A percentile compares a stretch with the other conserved stretches of the same genome.
phyloP scores from a whole-genome alignment of 2,329 filamentous ascomycete genomes.

The Colletotrichum orbiculare region DNA sequence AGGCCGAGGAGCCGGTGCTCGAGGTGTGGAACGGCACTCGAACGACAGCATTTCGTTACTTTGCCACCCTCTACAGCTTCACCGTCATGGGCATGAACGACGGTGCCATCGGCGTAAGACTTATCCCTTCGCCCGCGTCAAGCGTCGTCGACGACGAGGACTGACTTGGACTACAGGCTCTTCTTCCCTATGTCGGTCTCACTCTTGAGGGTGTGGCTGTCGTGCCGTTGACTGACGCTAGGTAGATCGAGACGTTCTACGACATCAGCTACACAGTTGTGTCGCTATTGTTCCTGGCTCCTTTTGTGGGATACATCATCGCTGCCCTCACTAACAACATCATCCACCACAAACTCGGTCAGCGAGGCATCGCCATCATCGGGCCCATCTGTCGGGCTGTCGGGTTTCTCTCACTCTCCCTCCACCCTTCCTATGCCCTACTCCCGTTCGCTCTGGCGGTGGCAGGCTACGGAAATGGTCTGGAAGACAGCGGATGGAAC shows the following conservation, averaged over 20 bases:
- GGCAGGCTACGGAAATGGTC: conserved; percentile 77
- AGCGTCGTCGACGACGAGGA: not conserved
- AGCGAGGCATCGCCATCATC: conserved; percentile 76
- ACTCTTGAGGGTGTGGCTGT: too few species aligned
- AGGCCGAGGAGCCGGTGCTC: conserved; percentile 35
- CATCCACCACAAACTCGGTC: conserved; percentile 73
- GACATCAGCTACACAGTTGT: conserved; percentile 69
- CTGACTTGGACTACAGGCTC: conserved; percentile 5
- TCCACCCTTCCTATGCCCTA: conserved; percentile 77
- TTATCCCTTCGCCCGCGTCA: not conserved
- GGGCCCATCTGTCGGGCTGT: conserved; percentile 71
- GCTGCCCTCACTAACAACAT: conserved; percentile 73
- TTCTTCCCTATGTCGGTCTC: conserved; percentile 11
- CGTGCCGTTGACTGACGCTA: not conserved
- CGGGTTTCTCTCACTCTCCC: conserved; percentile 71
- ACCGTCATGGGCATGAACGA: conserved; percentile 77
- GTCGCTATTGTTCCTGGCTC: conserved; percentile 74
- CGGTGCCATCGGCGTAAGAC: conserved; percentile 68
- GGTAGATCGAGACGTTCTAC: conserved; percentile 69
- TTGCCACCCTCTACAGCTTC: conserved; percentile 70
- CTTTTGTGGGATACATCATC: conserved; percentile 72
- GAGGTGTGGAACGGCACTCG: conserved; percentile 74
- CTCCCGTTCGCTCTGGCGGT: conserved; percentile 74
- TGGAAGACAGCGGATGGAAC: conserved; percentile 71
- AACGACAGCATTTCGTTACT: conserved; percentile 68